These are phyloP conservation scores for Pulveroboletus sp. DNA, from an alignment of 768 basidiomycete species.

Conservation along the genomic window DNA sequence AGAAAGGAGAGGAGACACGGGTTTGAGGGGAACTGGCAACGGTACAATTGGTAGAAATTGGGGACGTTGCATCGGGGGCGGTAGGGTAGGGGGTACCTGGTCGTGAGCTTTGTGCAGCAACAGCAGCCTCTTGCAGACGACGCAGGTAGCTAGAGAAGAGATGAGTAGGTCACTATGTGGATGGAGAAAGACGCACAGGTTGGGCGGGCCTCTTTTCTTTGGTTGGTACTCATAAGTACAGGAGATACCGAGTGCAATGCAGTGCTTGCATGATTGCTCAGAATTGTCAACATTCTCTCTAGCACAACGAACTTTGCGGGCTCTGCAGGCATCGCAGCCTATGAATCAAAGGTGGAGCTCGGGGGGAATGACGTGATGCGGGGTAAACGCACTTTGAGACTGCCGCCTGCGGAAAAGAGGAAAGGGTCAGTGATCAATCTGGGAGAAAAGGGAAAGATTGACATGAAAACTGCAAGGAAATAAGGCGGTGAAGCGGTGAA, in stretches of 20 bases:
- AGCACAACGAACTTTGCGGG: constrained; percentile 82
- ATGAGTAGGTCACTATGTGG: not conserved
- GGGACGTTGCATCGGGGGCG: constrained; percentile 42
- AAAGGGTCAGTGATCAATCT: constrained; percentile 33
- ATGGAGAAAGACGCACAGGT: constrained; percentile 54
- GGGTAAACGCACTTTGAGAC: constrained; percentile 63
- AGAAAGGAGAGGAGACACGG: constrained; percentile 39
- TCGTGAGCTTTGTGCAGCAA: constrained; percentile 44
- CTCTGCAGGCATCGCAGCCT: constrained; percentile 86
- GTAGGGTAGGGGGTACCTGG: constrained; percentile 33
- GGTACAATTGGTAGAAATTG: constrained; percentile 36
- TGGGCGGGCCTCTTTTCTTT: constrained; percentile 90
- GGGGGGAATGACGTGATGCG: constrained; percentile 23
- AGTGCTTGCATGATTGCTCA: constrained; percentile 83
- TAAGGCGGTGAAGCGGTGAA: not conserved
- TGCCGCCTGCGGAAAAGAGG: constrained; percentile 57
- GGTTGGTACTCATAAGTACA: constrained; percentile 93
- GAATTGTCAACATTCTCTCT: constrained; percentile 74
- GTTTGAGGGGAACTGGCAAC: constrained; percentile 47
- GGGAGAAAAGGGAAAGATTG: constrained; percentile 27
- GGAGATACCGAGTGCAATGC: constrained; percentile 71
- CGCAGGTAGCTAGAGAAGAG: constrained; percentile 58
- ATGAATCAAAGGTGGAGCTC: constrained; percentile 19
- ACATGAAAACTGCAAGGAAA: constrained; percentile 34
- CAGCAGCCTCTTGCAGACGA: constrained; percentile 73